A percentile compares a stretch with the other conserved stretches of the same genome.
Conservation (phyloP, 2,329 filamentous ascomycete species). For the Aschersonia sp. region DNA sequence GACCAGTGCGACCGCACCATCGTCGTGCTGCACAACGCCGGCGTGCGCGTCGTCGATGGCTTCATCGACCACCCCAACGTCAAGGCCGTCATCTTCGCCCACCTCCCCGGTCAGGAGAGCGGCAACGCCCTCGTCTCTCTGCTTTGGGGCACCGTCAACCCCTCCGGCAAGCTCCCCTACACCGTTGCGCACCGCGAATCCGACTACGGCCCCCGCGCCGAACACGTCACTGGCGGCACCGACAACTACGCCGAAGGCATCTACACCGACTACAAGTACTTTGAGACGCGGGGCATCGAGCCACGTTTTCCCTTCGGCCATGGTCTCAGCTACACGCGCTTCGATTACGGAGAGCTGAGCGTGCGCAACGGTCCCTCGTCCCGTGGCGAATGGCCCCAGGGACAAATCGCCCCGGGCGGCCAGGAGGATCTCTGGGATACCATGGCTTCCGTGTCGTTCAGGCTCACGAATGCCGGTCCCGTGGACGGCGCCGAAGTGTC, state of each 20-base stretch:
- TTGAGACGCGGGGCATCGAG: constrained; percentile 29
- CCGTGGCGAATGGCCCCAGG: constrained; percentile 21
- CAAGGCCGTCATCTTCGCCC: constrained; percentile 48
- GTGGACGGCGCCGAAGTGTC: constrained; percentile 30
- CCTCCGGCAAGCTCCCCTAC: constrained; percentile 46
- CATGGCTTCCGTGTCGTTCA: constrained; percentile 21
- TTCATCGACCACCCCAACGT: constrained; percentile 51
- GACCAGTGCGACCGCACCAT: constrained; percentile 45
- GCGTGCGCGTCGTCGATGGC: constrained; percentile 42
- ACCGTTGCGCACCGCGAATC: constrained; percentile 41
- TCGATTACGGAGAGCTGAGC: constrained; percentile 24
- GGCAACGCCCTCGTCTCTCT: constrained; percentile 40
- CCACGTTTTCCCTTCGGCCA: constrained; percentile 38
- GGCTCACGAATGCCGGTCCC: constrained; percentile 26
- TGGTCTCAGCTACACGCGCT: constrained; percentile 41
- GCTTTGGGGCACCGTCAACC: constrained; percentile 41
- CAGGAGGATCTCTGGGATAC: constrained; percentile 32
- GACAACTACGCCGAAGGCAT: constrained; percentile 37
- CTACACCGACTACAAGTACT: constrained; percentile 39
- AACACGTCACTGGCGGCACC: constrained; percentile 29
- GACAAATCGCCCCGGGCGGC: constrained; percentile 26
- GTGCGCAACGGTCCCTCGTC: constrained; percentile 11
- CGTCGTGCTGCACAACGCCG: constrained; percentile 51
- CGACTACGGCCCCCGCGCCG: constrained; percentile 36
- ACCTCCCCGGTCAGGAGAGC: constrained; percentile 50